phyloP scores from a whole-genome alignment of 2,329 filamentous ascomycete species.

The Podosphaera fusca region DNA sequence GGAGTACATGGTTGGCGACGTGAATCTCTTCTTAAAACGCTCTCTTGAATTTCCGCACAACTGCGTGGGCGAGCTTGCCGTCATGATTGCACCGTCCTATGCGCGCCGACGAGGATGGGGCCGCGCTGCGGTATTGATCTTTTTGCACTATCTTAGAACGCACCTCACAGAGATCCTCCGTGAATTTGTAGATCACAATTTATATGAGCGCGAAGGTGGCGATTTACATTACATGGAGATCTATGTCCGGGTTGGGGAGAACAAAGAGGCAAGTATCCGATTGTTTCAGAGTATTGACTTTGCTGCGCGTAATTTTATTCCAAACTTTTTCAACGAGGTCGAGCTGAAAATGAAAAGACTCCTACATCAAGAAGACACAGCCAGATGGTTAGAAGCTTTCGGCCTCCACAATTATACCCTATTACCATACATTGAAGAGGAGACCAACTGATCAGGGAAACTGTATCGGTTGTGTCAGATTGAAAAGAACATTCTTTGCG shows the following conservation, averaged over 20 bases:
- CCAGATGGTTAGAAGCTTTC: too few relatives aligned
- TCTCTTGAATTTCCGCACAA: conserved; percentile 22
- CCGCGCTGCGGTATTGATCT: conserved; percentile 35
- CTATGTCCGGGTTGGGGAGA: conserved; percentile 35
- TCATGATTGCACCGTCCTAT: conserved; percentile 51
- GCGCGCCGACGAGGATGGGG: conserved; percentile 43
- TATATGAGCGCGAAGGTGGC: conserved; percentile 17
- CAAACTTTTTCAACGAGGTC: conserved; percentile 45
- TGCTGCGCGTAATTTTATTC: conserved; percentile 20
- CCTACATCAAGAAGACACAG: too few relatives aligned
- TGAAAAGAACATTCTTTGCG: too few relatives aligned
- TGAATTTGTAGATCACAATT: conserved; percentile 17
- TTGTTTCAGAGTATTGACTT: conserved; percentile 41
- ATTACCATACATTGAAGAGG: too few relatives aligned
- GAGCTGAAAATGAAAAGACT: conserved; percentile 21
- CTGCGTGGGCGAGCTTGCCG: conserved; percentile 50
- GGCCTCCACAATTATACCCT: too few relatives aligned
- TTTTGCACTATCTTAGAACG: conserved; percentile 43
- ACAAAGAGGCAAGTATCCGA: conserved; percentile 30
- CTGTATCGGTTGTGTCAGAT: too few relatives aligned
- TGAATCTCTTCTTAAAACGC: conserved; percentile 57
- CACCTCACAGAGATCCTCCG: conserved; percentile 30
- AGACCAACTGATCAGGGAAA: too few relatives aligned
- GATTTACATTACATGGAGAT: conserved; percentile 20
- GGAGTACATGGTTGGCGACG: conserved; percentile 43